Conservation (phyloP, 139 green algal species). For the Chloropicon primus region DNA sequence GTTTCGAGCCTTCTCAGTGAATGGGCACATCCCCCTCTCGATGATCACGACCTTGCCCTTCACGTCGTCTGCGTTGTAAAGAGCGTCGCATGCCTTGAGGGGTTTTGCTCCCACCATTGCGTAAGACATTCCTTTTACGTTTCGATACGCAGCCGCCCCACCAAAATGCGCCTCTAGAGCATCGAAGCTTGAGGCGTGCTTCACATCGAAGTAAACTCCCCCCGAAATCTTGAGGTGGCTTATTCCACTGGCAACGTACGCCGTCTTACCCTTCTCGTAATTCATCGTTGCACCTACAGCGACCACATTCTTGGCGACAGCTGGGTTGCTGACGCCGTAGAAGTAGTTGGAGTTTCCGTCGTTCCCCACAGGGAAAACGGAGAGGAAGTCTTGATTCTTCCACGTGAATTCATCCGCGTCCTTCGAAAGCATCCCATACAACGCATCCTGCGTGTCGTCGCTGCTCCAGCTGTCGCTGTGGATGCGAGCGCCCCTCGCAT, state of each 20-base stretch:
- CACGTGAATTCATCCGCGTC: slow-evolving; percentile 45
- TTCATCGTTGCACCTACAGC: slow-evolving; percentile 50
- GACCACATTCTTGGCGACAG: slow-evolving; percentile 69
- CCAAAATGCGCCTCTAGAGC: not conserved
- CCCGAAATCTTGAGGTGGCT: not conserved
- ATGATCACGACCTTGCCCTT: slow-evolving; percentile 39
- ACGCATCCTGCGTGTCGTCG: slow-evolving; percentile 9
- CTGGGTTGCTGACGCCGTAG: slow-evolving; percentile 53
- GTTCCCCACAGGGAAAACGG: not conserved
- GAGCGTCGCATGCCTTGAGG: not conserved
- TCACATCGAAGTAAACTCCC: not conserved
- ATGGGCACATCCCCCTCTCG: slow-evolving; percentile 48
- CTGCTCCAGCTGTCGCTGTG: slow-evolving; percentile 81
- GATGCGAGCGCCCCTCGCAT: slow-evolving; percentile 36
- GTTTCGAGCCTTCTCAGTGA: slow-evolving; percentile 40
- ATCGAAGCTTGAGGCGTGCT: not conserved
- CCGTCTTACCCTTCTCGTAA: slow-evolving; percentile 10
- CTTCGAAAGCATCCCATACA: slow-evolving; percentile 48
- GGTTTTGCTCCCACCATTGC: not conserved
- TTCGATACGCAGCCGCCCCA: not conserved
- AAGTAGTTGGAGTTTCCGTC: slow-evolving; percentile 12
- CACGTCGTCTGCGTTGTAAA: slow-evolving; percentile 6
- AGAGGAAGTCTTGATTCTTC: not conserved
- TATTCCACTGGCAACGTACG: not conserved
- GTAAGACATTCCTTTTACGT: not conserved